Base-by-base conservation (phyloP, 164 flowering plant genomes). In the Macadamia tetraphylla region DNA sequence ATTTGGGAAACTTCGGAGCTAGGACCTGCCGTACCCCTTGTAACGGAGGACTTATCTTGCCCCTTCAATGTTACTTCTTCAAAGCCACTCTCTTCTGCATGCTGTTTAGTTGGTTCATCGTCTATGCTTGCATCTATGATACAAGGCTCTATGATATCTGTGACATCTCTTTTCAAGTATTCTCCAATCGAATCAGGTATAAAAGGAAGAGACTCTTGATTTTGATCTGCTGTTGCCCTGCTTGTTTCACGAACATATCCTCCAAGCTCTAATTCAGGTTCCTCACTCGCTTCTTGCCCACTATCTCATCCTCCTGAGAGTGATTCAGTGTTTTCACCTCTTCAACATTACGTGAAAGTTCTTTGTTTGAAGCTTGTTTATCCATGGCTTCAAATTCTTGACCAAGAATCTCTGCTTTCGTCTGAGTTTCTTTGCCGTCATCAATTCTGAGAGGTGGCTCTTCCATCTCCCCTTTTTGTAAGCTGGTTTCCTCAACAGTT, bases 331-430 rank as follows among this genome's bases (percentile, higher is more conserved):
- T 18, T 35, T 35, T 35, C 40, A 35, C 40, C 40, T 35, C 5
- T 35, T 35, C 40, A 35, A 35, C 40, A 35, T 35, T 35, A 35
- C 5, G 40, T 5, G 3, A 2, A 35, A 35, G 40, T 64, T 71
- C 73, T 56, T 69, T 69, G 3, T 53, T 10, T 32, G 68, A 49
- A n/a, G 60, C 72, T 66, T 71, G 70, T 65, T 51, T 15, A 32
- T 64, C 35, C 40, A 31, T 63, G 56, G 18, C 62, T 58, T 65
- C 68, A n/a, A 35, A 65, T 13, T 68, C 35, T 55, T 29, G 60
- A 14, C 62, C 65, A 62, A 32, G 57, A 29, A 42, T 12, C 14
- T 49, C 43, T 42, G 40, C 60, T 62, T 64, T 35, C 46, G 29
- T 58, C 11, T 51, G 63, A 46, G 62, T 71, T 55, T 31, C 58